Conservation (phyloP, 2,329 filamentous ascomycete species). For the Pseudogymnoascus sp. region DNA sequence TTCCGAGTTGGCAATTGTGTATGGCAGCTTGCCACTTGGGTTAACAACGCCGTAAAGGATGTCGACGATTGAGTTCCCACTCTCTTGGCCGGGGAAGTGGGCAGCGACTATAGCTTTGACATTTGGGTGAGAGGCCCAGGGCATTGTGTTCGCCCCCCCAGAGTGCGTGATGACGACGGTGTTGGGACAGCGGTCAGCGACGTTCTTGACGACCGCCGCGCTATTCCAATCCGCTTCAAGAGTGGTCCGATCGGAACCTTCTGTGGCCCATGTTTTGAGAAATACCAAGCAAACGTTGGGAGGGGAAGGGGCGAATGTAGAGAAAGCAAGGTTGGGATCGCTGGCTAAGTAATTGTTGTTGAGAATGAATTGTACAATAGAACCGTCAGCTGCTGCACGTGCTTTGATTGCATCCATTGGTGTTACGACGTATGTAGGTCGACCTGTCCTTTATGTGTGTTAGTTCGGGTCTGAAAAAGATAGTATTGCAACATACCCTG, state of each 20-base stretch:
- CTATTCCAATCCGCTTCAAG: constrained; percentile 18
- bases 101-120: constrained; percentile 53
- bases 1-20: constrained; percentile 45
- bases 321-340: background rate
- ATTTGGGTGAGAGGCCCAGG: constrained; percentile 49
- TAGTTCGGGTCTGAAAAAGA: background rate
- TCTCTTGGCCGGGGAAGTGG: constrained; percentile 51
- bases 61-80: constrained; percentile 51
- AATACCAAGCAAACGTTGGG: constrained; percentile 46
- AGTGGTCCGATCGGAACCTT: constrained; percentile 28
- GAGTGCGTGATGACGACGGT: constrained; percentile 60
- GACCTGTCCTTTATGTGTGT: constrained; percentile 33
- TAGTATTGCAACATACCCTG: constrained; percentile 10
- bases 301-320: constrained; percentile 12
- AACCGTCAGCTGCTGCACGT: constrained; percentile 8
- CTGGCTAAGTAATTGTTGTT: constrained; percentile 11
- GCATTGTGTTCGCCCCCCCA: constrained; percentile 54
- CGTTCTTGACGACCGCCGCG: constrained; percentile 24
- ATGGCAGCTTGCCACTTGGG: constrained; percentile 37
- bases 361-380: constrained; percentile 15
- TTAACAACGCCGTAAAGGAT: constrained; percentile 53
- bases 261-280: constrained; percentile 56
- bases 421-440: constrained; percentile 51
- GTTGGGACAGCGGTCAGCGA: constrained; percentile 43
- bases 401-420: constrained; percentile 48